These are phyloP conservation scores for Galeopsis tetrahit DNA, from an alignment of 257 asterid genomes.

Conservation along the genomic window DNA sequence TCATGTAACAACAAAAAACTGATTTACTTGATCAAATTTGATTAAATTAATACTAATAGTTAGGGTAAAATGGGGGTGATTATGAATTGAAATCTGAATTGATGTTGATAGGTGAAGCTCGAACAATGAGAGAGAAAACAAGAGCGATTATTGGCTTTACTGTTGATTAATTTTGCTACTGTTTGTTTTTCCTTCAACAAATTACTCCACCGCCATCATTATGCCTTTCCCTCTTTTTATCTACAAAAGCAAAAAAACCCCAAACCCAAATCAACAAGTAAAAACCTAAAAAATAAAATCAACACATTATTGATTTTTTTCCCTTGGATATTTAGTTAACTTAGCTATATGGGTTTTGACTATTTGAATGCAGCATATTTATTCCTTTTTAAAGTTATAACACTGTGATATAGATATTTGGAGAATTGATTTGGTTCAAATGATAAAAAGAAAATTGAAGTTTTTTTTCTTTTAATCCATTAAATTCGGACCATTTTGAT, in stretches of 20 bases:
- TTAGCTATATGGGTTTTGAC: neutral
- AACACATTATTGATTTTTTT: neutral
- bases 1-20: constrained; percentile 29
- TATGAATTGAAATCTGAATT: constrained; percentile 24
- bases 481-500: too few species aligned
- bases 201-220: constrained; percentile 28
- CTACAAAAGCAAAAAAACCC: constrained; percentile 18
- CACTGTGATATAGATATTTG: too few species aligned
- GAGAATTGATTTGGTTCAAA: too few species aligned
- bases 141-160: constrained; percentile 43
- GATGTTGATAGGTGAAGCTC: constrained; percentile 25
- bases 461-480: too few species aligned
- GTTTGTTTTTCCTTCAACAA: neutral
- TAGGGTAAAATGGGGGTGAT: constrained; percentile 17
- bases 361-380: too few species aligned
- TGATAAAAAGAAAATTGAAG: too few species aligned
- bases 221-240: neutral
- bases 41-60: constrained; percentile 7
- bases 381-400: neutral
- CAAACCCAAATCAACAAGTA: neutral
- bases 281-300: neutral
- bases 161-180: neutral
- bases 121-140: constrained; percentile 1
- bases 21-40: constrained; percentile 22
- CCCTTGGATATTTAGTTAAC: constrained; percentile 5